Percentiles rank a stretch among this genome's conserved stretches.
These are phyloP conservation scores for Moringa oleifera DNA, from an alignment of 345 rosid genomes.

Conservation along the genomic window DNA sequence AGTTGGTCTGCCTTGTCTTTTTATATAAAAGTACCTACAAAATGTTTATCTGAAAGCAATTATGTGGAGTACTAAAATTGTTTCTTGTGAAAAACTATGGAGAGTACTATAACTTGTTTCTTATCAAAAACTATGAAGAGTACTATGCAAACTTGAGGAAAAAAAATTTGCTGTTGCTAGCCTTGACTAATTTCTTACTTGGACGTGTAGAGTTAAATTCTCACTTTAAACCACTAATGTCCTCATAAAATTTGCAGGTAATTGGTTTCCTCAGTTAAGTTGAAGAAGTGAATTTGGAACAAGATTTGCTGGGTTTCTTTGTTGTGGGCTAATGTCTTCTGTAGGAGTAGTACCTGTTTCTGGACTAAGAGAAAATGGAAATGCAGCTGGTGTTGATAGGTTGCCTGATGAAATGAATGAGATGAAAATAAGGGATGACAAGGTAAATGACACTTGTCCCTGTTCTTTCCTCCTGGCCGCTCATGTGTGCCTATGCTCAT, in stretches of 20 bases:
- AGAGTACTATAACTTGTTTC: no score
- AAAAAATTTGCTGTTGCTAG: neutral
- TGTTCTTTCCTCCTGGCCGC: neutral
- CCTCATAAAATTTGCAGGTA: constrained; percentile 13
- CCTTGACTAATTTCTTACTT: neutral
- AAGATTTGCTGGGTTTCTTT: neutral
- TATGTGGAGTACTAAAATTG: no score
- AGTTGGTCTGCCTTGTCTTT: neutral
- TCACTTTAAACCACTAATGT: neutral
- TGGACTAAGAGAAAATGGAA: constrained; percentile 51
- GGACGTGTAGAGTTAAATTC: neutral
- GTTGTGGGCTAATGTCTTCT: constrained; percentile 45
- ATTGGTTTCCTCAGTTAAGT: constrained; percentile 7
- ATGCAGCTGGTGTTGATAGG: constrained; percentile 57
- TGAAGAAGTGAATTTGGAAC: constrained; percentile 11
- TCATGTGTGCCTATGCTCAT: neutral
- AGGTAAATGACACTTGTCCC: constrained; percentile 28
- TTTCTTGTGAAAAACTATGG: no score
- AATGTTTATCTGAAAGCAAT: no score
- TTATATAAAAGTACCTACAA: no score
- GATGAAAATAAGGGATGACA: constrained; percentile 90
- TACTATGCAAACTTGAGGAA: no score
- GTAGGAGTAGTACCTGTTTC: constrained; percentile 46
- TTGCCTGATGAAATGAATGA: constrained; percentile 83
- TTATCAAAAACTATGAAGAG: no score